A percentile compares a stretch with the other conserved stretches of the same genome.
Conservation (phyloP, 164 flowering plant species). For the Chloranthus sessilifolius region DNA sequence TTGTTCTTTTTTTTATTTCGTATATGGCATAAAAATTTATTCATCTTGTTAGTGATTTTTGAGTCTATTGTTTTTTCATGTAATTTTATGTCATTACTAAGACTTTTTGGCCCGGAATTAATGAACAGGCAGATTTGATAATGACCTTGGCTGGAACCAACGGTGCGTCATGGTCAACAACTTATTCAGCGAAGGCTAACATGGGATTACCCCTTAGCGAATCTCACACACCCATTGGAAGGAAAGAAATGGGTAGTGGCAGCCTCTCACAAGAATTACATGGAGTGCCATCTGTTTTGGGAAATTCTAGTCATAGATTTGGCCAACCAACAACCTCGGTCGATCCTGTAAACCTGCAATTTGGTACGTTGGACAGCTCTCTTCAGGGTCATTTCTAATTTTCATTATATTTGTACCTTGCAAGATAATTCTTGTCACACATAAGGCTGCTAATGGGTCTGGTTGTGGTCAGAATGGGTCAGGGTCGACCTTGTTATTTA, state of each 20-base stretch:
- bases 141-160: constrained; percentile 94
- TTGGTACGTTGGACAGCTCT: constrained; percentile 1
- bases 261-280: constrained; percentile 34
- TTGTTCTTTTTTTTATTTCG: neutral
- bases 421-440: neutral
- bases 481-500: too few species aligned
- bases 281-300: constrained; percentile 28
- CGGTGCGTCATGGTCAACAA: constrained; percentile 95
- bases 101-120: too few species aligned
- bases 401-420: neutral
- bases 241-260: constrained; percentile 28
- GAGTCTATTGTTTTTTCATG: too few species aligned
- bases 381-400: neutral
- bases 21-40: neutral
- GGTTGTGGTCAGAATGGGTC: too few species aligned
- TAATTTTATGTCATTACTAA: too few species aligned
- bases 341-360: constrained; percentile 9
- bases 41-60: neutral
- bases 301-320: constrained; percentile 29
- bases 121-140: constrained; percentile 92
- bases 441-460: too few species aligned
- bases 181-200: constrained; percentile 43
- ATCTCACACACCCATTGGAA: constrained; percentile 25
- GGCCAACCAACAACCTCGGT: constrained; percentile 24
- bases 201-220: constrained; percentile 26